phyloP scores from a whole-genome alignment of 176 grass and related monocot species.

The Musa itinerans region DNA sequence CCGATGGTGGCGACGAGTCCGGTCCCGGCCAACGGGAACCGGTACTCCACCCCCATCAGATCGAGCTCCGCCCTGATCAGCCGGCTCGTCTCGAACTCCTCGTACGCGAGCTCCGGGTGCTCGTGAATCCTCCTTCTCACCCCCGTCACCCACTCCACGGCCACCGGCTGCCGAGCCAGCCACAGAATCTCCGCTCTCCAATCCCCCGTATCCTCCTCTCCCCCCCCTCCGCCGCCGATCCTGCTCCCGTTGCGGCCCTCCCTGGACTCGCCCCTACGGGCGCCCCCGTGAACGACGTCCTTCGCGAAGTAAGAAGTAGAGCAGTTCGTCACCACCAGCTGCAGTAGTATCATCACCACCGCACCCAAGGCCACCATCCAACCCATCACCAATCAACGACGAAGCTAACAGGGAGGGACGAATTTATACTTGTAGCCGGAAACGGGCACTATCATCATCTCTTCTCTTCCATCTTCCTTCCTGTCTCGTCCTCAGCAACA shows the following conservation, averaged over 20 bases:
- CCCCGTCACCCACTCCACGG: constrained; percentile 43
- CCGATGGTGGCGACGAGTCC: constrained; percentile 74
- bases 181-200: constrained; percentile 69
- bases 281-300: background rate
- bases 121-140: constrained; percentile 74
- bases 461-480: no score
- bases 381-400: background rate
- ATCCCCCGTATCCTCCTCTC: constrained; percentile 2
- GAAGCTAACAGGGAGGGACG: background rate
- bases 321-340: background rate
- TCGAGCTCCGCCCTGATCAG: constrained; percentile 58
- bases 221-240: background rate
- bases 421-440: background rate
- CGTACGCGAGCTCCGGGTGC: constrained; percentile 83
- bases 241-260: background rate
- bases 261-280: background rate
- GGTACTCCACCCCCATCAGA: constrained; percentile 44
- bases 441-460: background rate
- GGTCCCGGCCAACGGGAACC: constrained; percentile 66
- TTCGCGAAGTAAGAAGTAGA: background rate
- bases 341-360: background rate
- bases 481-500: no score
- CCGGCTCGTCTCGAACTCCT: constrained; percentile 86
- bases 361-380: background rate
- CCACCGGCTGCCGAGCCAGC: constrained; percentile 36